phyloP scores from a whole-genome alignment of 139 green algal species.

The Chlamydomonas urium region DNA sequence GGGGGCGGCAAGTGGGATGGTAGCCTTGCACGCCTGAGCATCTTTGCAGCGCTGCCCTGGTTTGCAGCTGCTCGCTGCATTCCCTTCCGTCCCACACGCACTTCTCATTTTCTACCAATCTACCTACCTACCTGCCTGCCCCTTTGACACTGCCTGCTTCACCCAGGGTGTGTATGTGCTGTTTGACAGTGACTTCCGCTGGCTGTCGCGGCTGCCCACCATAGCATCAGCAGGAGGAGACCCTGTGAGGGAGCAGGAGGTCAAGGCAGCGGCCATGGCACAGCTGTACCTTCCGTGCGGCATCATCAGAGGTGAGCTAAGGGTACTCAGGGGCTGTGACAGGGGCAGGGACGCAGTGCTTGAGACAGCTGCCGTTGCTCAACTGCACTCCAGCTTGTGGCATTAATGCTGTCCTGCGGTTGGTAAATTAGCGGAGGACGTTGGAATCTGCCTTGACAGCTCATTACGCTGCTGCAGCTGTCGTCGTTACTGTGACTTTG shows the following conservation, averaged over 20 bases:
- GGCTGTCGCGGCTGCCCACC: neutral
- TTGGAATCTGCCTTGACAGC: no score
- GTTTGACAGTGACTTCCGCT: constrained; percentile 2
- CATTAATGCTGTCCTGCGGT: no score
- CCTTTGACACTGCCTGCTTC: neutral
- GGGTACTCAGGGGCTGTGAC: neutral
- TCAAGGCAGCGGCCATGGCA: neutral
- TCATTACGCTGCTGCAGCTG: neutral
- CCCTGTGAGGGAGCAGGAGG: neutral
- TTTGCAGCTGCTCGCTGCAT: neutral
- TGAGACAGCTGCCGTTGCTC: neutral
- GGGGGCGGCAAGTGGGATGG: neutral
- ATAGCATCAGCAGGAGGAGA: neutral
- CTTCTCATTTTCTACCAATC: neutral
- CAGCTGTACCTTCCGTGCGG: constrained; percentile 4
- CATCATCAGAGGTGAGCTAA: neutral
- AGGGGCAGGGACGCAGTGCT: neutral
- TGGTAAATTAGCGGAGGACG: no score
- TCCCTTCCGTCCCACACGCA: neutral
- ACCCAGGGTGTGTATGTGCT: constrained; percentile 8
- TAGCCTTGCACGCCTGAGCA: neutral
- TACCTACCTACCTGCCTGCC: neutral
- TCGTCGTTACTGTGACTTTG: neutral
- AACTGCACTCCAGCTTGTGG: no score
- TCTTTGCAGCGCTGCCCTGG: neutral